Evolutionary conservation across 805 yeast genomes (phyloP).

Genomic region (Groenewaldozyma salmanticensis): DNA sequence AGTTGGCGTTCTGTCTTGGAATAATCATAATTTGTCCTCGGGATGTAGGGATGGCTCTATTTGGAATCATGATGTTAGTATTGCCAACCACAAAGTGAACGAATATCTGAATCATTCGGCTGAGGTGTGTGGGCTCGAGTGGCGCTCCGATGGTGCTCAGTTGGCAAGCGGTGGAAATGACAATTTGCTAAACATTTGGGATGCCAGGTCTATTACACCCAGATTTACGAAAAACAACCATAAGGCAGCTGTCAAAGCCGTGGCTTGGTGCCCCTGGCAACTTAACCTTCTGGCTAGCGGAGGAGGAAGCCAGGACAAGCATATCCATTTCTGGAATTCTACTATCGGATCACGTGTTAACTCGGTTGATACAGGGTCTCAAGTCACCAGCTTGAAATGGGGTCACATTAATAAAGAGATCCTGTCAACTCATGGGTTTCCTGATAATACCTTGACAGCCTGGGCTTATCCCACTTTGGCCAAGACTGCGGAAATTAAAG

Average conservation of each 20-base stretch:
- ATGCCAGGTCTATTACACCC: conserved; percentile 60
- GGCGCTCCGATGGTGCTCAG: conserved; percentile 75
- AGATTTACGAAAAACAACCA: conserved; percentile 69
- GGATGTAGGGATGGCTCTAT: conserved; percentile 83
- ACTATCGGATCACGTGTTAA: conserved; percentile 80
- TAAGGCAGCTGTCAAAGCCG: conserved; percentile 90
- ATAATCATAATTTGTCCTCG: conserved; percentile 66
- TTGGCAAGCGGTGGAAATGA: conserved; percentile 93
- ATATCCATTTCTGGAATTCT: conserved; percentile 92
- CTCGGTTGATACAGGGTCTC: conserved; percentile 85
- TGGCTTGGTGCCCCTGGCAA: conserved; percentile 91
- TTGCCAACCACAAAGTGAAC: conserved; percentile 62
- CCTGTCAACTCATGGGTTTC: conserved; percentile 90
- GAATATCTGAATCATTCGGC: conserved; percentile 62
- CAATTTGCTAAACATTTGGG: conserved; percentile 90
- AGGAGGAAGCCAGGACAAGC: conserved; percentile 86
- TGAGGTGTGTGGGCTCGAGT: conserved; percentile 87
- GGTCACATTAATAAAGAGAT: conserved; percentile 56
- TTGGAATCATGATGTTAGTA: conserved; percentile 81
- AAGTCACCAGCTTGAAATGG: conserved; percentile 91
- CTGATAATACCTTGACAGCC: conserved; percentile 71
- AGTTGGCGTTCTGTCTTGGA: conserved; percentile 80
- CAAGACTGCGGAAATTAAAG: conserved; percentile 82
- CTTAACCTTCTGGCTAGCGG: conserved; percentile 83
- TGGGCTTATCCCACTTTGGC: conserved; percentile 81